Conservation (phyloP, 2,329 filamentous ascomycete genomes). For the Alternaria consortialis region DNA sequence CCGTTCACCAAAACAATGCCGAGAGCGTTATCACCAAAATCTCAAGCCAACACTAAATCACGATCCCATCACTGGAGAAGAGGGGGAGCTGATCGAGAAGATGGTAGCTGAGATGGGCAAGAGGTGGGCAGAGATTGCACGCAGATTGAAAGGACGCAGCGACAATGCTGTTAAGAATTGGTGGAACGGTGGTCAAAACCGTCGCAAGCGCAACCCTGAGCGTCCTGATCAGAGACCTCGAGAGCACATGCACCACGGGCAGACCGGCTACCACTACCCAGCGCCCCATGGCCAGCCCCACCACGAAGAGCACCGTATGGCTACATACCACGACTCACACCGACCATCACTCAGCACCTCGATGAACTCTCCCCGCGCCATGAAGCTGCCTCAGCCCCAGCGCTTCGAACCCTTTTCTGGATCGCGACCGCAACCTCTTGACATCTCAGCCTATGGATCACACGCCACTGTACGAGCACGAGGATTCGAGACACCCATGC, state of each 20-base stretch:
- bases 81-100: constrained; percentile 75
- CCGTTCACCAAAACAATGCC: constrained; percentile 91
- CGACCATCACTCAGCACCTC: constrained; percentile 40
- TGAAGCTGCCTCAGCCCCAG: constrained; percentile 47
- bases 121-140: constrained; percentile 92
- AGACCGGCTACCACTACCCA: constrained; percentile 43
- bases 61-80: constrained; percentile 81
- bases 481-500: constrained; percentile 65
- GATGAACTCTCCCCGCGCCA: constrained; percentile 38
- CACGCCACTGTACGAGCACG: constrained; percentile 37
- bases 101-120: constrained; percentile 82
- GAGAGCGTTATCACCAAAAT: constrained; percentile 94
- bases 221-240: constrained; percentile 38
- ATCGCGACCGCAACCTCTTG: constrained; percentile 45
- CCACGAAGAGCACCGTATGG: constrained; percentile 38
- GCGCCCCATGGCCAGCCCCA: constrained; percentile 31
- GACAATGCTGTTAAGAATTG: constrained; percentile 98
- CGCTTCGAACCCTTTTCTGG: constrained; percentile 44
- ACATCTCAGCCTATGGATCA: constrained; percentile 37
- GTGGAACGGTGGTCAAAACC: constrained; percentile 95
- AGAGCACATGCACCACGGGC: constrained; percentile 44
- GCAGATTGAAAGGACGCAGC: constrained; percentile 81
- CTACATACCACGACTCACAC: constrained; percentile 42
- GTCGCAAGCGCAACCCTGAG: constrained; percentile 63
- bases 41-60: constrained; percentile 82